phyloP scores from a whole-genome alignment of 495 filamentous ascomycete species.

The Aspergillus carlsbadensis region DNA sequence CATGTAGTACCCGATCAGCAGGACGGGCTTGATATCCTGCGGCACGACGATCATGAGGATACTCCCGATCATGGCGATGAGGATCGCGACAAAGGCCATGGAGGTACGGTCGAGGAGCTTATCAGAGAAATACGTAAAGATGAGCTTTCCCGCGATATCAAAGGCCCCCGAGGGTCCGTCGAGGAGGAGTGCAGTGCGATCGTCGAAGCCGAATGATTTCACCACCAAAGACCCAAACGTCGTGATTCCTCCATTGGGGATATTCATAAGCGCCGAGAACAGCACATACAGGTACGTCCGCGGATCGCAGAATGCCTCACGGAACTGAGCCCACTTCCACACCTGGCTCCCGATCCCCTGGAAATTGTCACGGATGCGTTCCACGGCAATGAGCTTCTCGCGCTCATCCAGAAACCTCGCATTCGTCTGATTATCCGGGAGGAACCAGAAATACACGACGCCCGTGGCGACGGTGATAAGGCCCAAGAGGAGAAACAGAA shows the following conservation, averaged over 20 bases:
- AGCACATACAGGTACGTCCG: conserved; percentile 67
- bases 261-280: conserved; percentile 59
- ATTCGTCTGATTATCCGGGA: conserved; percentile 71
- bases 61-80: conserved; percentile 49
- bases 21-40: conserved; percentile 53
- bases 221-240: conserved; percentile 70
- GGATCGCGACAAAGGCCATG: too few species aligned
- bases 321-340: conserved; percentile 63
- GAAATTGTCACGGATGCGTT: conserved; percentile 61
- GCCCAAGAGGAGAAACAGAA: conserved; percentile 66
- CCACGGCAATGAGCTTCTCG: conserved; percentile 59
- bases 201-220: conserved; percentile 39
- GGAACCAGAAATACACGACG: conserved; percentile 56
- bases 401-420: conserved; percentile 63
- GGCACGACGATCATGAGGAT: conserved; percentile 66
- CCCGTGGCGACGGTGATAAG: conserved; percentile 59
- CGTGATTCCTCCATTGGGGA: conserved; percentile 66
- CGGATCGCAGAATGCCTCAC: conserved; percentile 58
- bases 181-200: conserved; percentile 59
- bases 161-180: conserved; percentile 66
- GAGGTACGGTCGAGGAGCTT: too few species aligned
- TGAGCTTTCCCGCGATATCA: conserved; percentile 51
- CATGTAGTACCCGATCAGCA: conserved; percentile 64
- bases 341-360: conserved; percentile 70
- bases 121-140: conserved; percentile 2